Evolutionary conservation across 352 stramenopile genomes (phyloP), one percentile per base, ranked within the genome.

Genomic region (Phytophthora megakarya): DNA sequence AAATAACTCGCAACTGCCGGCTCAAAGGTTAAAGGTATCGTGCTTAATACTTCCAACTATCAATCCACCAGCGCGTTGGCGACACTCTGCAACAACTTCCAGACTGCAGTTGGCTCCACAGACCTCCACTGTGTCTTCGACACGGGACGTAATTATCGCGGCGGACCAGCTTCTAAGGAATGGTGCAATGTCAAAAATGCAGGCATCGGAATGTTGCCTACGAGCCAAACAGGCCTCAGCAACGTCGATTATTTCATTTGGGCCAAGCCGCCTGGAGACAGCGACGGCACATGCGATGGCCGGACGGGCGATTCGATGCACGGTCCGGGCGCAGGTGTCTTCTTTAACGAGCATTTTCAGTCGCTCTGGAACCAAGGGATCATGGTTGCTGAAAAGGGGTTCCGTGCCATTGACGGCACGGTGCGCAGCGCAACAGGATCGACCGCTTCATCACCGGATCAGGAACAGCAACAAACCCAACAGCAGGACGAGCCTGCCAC

Each of bases 21-120:
- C 0, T 54, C 52, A 1, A 73, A 70, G 32, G 45, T 92, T 40
- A 87, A 88, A 60, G 84, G 81, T 13, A 90, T 92, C 53, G 72
- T 74, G 33, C 74, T 93, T 47, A 91, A 93, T 75, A 90, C 84
- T 15, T 89, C 76, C 60, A 93, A 93, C 72, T 93, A 90, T 49
- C 81, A 82, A 53, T 75, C 78, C 6, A 88, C 64, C 22, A 53
- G 42, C 42, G 67, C 79, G n/a, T 63, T 93, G 8, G 55, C 74
- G 5, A 61, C 52, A 15, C 58, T 89, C 5, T 93, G 81, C 61
- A 62, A 42, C 32, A 86, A 70, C 46, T 93, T 91, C 57, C 78
- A 91, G 51, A 58, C 19, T n/a, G 78, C 78, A 1, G 51, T 83
- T 50, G 75, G 70, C 8, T 73, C 70, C 22, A 73, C 46, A 2